A percentile compares a stretch with the other conserved stretches of the same genome.
Conservation (phyloP, 148 eudicot species). For the Camellia granthamiana region DNA sequence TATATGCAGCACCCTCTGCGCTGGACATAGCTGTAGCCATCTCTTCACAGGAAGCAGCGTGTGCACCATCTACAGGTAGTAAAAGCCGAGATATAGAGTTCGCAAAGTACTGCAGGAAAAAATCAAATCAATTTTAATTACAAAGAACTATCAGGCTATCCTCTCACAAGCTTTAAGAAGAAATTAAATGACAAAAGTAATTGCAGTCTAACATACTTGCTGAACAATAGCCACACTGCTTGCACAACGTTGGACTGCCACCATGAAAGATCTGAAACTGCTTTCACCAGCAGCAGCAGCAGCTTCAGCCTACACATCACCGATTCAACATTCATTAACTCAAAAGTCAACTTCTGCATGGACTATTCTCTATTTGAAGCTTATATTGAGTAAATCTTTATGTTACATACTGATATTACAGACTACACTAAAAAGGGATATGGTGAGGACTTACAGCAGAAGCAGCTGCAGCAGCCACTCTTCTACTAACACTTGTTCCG, state of each 20-base stretch:
- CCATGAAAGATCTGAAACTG: conserved; percentile 98
- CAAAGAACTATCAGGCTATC: neutral
- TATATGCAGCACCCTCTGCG: conserved; percentile 91
- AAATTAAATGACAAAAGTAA: neutral
- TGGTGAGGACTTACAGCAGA: conserved; percentile 75
- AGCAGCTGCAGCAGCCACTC: conserved; percentile 99
- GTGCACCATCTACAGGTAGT: conserved; percentile 93
- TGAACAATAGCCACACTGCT: conserved; percentile 98
- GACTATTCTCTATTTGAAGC: neutral
- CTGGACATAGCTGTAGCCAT: conserved; percentile 94
- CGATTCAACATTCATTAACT: conserved; percentile 16
- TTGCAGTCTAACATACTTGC: conserved; percentile 58
- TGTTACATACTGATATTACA: neutral
- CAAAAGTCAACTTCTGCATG: conserved; percentile 2
- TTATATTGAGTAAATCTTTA: neutral
- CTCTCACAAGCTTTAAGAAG: neutral
- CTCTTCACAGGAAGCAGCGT: conserved; percentile 96
- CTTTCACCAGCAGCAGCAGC: conserved; percentile 99
- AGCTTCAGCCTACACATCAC: conserved; percentile 79
- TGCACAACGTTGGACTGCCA: conserved; percentile 94
- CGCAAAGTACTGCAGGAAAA: conserved; percentile 64
- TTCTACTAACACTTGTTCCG: conserved; percentile 78
- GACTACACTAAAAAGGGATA: neutral
- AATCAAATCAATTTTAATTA: neutral
- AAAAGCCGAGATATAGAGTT: conserved; percentile 82